Evolutionary conservation across 2,329 filamentous ascomycete species (phyloP).

Genomic region (Fusarium dlaminii): DNA sequence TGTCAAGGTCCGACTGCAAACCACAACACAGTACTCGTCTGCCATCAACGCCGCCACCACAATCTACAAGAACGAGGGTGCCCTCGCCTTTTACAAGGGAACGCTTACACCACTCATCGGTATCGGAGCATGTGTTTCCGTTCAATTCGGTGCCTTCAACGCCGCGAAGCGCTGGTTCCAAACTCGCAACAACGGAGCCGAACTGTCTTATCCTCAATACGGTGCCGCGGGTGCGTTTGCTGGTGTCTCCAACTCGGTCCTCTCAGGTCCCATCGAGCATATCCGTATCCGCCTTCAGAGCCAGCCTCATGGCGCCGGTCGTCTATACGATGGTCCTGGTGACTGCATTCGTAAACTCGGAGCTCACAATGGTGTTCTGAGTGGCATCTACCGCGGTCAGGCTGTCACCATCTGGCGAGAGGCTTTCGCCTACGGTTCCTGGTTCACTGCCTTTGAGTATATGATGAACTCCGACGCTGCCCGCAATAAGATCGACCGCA

Average conservation of each 20-base stretch:
- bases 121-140: conserved; percentile 96
- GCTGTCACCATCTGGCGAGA: conserved; percentile 88
- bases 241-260: conserved; percentile 85
- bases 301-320: conserved; percentile 84
- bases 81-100: conserved; percentile 96
- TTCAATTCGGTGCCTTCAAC: conserved; percentile 98
- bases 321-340: conserved; percentile 83
- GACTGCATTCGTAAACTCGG: conserved; percentile 91
- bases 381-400: conserved; percentile 86
- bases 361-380: conserved; percentile 68
- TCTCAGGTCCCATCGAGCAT: conserved; percentile 95
- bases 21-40: conserved; percentile 80
- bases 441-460: conserved; percentile 96
- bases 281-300: conserved; percentile 96
- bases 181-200: conserved; percentile 69
- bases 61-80: conserved; percentile 89
- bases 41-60: conserved; percentile 82
- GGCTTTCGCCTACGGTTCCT: conserved; percentile 92
- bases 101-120: conserved; percentile 94
- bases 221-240: conserved; percentile 92
- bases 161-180: conserved; percentile 89
- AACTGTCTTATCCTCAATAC: conserved; percentile 85
- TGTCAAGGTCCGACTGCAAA: conserved; percentile 97
- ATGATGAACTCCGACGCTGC: conserved; percentile 90
- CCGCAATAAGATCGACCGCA: conserved; percentile 78